Base-by-base conservation (phyloP, 2,329 filamentous ascomycete species). In the Aspergillus unguis region DNA sequence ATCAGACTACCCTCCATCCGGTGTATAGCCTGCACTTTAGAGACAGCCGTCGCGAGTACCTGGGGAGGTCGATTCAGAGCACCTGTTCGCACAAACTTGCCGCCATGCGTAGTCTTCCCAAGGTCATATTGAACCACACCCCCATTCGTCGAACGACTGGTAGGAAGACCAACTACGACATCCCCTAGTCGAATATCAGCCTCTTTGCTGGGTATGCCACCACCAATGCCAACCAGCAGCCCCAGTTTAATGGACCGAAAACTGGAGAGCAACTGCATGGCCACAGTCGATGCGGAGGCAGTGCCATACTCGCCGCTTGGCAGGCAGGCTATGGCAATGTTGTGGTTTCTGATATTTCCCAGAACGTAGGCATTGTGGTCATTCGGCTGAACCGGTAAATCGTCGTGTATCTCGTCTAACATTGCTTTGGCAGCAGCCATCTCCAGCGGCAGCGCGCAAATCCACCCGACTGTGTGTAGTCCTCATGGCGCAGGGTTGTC, bases 161-260 rank as follows among this genome's bases (percentile, higher is more conserved):
- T 41, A 23, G 32, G 27, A 32, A 41, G 9, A 28, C 47, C 28
- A 32, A 54, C 40, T 9, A 54, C 52, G 2, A 48, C 38, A 11
- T 54, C 52, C 2, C 52, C 52, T 1, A 54, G 17, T 2, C 47
- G 36, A n/a, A 54, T 37, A 17, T 50, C 41, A 1, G 6, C n/a
- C 9, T 29, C n/a, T 11, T 17, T 2, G 8, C 8, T 23, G 0
- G 47, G 47, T 1, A 54, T 29, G 0, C 52, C 52, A 26, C 47
- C 42, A 4, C 52, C 47, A 10, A 54, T 50, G 4, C 52, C 52
- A 1, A 54, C 52, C 1, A 48, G n/a, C 3, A 54, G 33, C 8
- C 45, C 36, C 26, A 41, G 8, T 5, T 11, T 53, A 5, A 65
- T 43, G 5, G 38, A 46, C n/a, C 50, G 46, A 29, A 65, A 66